phyloP scores from a whole-genome alignment of 83 land plant genomes.

The Picea engelmannii region DNA sequence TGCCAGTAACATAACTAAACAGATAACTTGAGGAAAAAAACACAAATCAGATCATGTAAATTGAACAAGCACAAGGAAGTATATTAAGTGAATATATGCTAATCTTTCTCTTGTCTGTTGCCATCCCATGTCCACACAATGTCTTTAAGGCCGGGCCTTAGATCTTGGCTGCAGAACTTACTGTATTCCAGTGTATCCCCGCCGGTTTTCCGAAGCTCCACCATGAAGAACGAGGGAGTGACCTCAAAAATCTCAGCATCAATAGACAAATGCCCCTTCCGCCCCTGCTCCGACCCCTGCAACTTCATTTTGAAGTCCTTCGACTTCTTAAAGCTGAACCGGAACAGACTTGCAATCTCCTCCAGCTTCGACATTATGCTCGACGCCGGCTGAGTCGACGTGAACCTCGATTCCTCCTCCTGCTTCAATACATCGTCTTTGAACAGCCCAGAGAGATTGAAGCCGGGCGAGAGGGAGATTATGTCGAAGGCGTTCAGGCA shows the following conservation, averaged over 20 bases:
- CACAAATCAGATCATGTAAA: too few relatives aligned
- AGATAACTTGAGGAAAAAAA: too few relatives aligned
- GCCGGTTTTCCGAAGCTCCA: constrained; percentile 14
- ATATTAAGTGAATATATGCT: too few relatives aligned
- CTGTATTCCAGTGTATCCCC: constrained; percentile 18
- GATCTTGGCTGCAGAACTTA: constrained; percentile 12
- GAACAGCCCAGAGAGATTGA: constrained; percentile 49
- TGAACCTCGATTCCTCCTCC: constrained; percentile 26
- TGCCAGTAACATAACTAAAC: too few relatives aligned
- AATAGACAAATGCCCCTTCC: too few relatives aligned
- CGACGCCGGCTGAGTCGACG: constrained; percentile 27
- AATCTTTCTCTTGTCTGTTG: constrained; percentile 3
- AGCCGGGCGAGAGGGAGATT: constrained; percentile 40
- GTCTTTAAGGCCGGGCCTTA: constrained; percentile 13
- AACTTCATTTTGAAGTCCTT: constrained; percentile 20
- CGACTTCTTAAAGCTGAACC: constrained; percentile 23
- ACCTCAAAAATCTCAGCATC: too few relatives aligned
- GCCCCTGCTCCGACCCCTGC: constrained; percentile 12
- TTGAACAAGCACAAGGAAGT: too few relatives aligned
- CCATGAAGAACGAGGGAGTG: constrained; percentile 17
- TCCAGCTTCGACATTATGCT: constrained; percentile 43
- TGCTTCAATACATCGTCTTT: constrained; percentile 9
- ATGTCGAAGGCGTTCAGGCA: constrained; percentile 48
- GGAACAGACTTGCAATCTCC: constrained; percentile 31
- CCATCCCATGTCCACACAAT: constrained; percentile 24